Conservation (phyloP, 371 early-diverging fungal genomes). For the Fennellomyces sp. region DNA sequence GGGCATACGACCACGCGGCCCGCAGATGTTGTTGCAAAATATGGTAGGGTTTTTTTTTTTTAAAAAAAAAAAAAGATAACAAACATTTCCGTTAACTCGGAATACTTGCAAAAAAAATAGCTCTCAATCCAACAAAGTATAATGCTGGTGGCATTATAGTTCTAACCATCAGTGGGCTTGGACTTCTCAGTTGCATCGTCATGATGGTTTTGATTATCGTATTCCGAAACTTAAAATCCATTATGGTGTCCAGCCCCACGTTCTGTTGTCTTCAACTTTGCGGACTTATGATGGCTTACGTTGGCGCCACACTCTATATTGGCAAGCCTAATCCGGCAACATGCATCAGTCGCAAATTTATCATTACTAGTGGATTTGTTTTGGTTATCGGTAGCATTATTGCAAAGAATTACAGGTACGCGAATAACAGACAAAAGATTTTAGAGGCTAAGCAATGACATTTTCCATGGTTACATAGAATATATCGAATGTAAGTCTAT, state of each 20-base stretch:
- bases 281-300: conserved; percentile 32
- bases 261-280: conserved; percentile 41
- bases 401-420: conserved; percentile 47
- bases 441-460: background rate
- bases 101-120: conserved; percentile 23
- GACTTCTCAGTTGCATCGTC: conserved; percentile 17
- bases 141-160: conserved; percentile 21
- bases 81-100: background rate
- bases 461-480: conserved; percentile 25
- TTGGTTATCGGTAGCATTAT: conserved; percentile 44
- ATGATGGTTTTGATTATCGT: conserved; percentile 30
- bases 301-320: conserved; percentile 16
- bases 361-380: conserved; percentile 23
- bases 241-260: conserved; percentile 41
- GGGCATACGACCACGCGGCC: conserved; percentile 30
- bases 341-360: conserved; percentile 31
- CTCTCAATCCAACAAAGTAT: conserved; percentile 22
- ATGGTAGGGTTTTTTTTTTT: conserved; percentile 12
- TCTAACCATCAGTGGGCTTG: conserved; percentile 17
- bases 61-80: background rate
- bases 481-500: conserved; percentile 40
- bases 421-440: background rate
- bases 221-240: conserved; percentile 27
- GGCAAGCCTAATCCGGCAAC: conserved; percentile 23
- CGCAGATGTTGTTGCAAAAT: conserved; percentile 19